phyloP scores from a whole-genome alignment of 2,329 filamentous ascomycete species.

The Fusarium kyushuense region DNA sequence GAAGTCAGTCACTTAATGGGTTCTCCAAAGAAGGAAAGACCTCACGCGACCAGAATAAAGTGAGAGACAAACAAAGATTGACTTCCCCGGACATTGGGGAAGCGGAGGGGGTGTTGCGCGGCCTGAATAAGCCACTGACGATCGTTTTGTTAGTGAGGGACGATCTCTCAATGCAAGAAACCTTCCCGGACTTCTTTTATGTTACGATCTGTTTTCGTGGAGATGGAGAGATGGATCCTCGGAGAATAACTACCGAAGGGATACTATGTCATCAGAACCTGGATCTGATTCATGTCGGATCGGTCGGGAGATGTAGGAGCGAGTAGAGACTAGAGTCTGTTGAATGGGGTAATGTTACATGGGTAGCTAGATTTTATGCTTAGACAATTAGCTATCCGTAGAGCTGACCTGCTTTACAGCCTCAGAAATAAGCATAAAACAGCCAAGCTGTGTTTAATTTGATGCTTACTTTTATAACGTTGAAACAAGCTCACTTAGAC shows the following conservation, averaged over 20 bases:
- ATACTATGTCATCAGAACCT: conserved; percentile 6
- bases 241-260: conserved; percentile 17
- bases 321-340: background rate
- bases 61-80: background rate
- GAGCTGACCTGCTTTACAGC: background rate
- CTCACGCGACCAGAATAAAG: conserved; percentile 27
- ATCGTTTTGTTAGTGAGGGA: conserved; percentile 9
- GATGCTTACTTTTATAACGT: background rate
- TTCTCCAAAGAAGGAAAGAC: conserved; percentile 23
- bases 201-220: background rate
- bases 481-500: conserved; percentile 6
- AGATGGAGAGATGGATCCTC: background rate
- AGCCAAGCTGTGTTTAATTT: background rate
- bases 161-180: conserved; percentile 1
- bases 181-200: background rate
- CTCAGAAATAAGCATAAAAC: conserved; percentile 25
- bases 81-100: conserved; percentile 12
- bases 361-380: background rate
- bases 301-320: background rate
- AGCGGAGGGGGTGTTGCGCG: conserved; percentile 30
- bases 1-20: background rate
- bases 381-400: background rate
- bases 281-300: background rate
- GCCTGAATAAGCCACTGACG: conserved; percentile 28
- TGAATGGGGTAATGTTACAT: background rate